Base-by-base conservation (phyloP, 345 rosid species). In the Eucalyptus curtisii region DNA sequence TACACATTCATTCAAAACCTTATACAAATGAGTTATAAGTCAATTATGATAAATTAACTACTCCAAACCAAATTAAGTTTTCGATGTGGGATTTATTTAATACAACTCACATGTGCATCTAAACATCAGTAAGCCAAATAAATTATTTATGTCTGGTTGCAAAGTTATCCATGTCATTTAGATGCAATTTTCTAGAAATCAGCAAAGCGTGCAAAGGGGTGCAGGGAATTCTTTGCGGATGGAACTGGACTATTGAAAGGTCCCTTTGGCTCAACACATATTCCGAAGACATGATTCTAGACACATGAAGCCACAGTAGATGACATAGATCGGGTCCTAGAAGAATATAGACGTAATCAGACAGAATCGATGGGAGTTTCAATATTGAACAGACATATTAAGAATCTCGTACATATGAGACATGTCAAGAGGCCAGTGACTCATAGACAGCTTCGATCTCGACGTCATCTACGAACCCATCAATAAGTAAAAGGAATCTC, bases 1-100 rank as follows among this genome's bases (percentile, higher is more conserved):
- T 0, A 3, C 6, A 9, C 4, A 33, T 33, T 68, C 7, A 68
- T 10, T 33, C 2, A 16, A 33, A 66, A 66, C 1, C 1, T 68
- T 68, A 68, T 68, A 71, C 1, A 22, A 4, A 19, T 71, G 2
- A 19, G 4, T 71, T 71, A 71, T 9, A 4, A 33, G 25, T 0
- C 1, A 71, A 13, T 71, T 33, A 71, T 5, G 7, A 33, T 33
- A 9, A 9, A 19, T 71, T 71, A 33, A 71, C 1, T 37, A 33
- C 4, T 71, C 13, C 1, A 71, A 11, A 68, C 1, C 13, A 33
- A 5, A 71, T 19, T 3, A 71, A 17, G 10, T 52, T 52, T 20
- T 52, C 1, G 2, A 52, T 52, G 2, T 3, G 10, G 10, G 10
- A 3, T 52, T 7, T 52, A 19, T 52, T 25, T 33, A 68, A 19